Percentiles rank a stretch among this genome's conserved stretches.
Evolutionary conservation across 805 yeast species (phyloP).

Genomic region (Metschnikowia cubensis): DNA sequence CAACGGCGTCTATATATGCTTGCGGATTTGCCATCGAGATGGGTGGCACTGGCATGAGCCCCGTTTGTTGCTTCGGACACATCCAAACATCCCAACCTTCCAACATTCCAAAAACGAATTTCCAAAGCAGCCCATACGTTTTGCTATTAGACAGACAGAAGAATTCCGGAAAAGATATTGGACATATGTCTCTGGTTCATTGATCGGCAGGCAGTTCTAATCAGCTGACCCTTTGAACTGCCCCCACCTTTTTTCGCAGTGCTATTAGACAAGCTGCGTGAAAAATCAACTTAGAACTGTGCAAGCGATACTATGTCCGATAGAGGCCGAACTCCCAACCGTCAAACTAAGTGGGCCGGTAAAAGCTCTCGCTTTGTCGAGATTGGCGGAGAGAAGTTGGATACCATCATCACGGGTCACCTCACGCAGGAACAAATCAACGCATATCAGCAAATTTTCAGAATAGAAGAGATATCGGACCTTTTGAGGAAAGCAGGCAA

Average conservation of each 20-base stretch:
- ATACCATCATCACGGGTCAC: slow-evolving; percentile 40
- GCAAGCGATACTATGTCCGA: slow-evolving; percentile 10
- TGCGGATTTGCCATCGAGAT: slow-evolving; percentile 3
- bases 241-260: not conserved
- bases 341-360: slow-evolving; percentile 17
- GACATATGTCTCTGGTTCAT: not conserved
- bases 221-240: not conserved
- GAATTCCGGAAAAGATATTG: not conserved
- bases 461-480: slow-evolving; percentile 78
- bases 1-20: not conserved
- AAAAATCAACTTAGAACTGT: not conserved
- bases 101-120: not conserved
- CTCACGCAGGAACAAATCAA: slow-evolving; percentile 69
- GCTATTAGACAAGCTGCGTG: not conserved
- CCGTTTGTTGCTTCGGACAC: not conserved
- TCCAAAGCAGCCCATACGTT: not conserved
- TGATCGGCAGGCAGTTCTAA: not conserved
- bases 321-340: slow-evolving; percentile 11
- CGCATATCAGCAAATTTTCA: slow-evolving; percentile 60
- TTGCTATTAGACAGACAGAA: not conserved
- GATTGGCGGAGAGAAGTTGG: slow-evolving; percentile 15
- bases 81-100: not conserved
- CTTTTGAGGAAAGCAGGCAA: slow-evolving; percentile 40
- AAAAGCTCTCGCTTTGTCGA: slow-evolving; percentile 13
- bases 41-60: not conserved